phyloP scores from a whole-genome alignment of 176 grass and related monocot species.

The Zea luxurians region DNA sequence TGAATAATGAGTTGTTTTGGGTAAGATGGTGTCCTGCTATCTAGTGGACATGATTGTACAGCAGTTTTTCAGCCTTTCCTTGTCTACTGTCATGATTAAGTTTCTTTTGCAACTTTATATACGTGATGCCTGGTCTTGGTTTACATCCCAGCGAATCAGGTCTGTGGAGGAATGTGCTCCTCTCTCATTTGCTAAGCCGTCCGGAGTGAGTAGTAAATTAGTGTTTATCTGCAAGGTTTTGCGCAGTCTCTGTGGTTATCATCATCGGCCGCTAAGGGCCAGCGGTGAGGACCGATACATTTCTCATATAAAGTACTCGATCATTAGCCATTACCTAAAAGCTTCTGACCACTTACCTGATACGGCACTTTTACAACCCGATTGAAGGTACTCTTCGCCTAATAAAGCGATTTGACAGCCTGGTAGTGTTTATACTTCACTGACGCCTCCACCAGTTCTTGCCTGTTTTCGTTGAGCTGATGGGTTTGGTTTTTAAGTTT shows the following conservation, averaged over 20 bases:
- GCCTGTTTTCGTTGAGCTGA: background rate
- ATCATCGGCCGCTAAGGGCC: background rate
- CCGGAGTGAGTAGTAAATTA: background rate
- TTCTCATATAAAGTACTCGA: constrained; percentile 23
- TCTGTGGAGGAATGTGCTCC: background rate
- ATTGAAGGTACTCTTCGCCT: constrained; percentile 18
- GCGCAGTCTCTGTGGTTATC: background rate
- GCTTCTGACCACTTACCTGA: constrained; percentile 14
- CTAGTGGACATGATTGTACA: too few species aligned
- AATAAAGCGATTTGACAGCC: constrained; percentile 47
- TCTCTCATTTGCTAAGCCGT: background rate
- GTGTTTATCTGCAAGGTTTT: background rate
- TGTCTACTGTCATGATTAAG: background rate
- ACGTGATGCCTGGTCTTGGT: background rate
- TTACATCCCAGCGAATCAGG: background rate
- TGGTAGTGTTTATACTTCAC: constrained; percentile 28
- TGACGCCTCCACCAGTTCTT: constrained; percentile 34
- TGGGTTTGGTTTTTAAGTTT: background rate
- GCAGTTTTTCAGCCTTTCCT: background rate
- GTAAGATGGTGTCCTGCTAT: too few species aligned
- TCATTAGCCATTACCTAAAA: constrained; percentile 31
- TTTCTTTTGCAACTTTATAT: background rate
- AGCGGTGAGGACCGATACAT: constrained; percentile 8
- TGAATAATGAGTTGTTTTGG: too few species aligned
- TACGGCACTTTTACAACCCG: constrained; percentile 24